A percentile compares a stretch with the other conserved stretches of the same genome.
These are phyloP conservation scores for Gardenia jasminoides DNA, from an alignment of 257 asterid genomes.

Conservation along the genomic window DNA sequence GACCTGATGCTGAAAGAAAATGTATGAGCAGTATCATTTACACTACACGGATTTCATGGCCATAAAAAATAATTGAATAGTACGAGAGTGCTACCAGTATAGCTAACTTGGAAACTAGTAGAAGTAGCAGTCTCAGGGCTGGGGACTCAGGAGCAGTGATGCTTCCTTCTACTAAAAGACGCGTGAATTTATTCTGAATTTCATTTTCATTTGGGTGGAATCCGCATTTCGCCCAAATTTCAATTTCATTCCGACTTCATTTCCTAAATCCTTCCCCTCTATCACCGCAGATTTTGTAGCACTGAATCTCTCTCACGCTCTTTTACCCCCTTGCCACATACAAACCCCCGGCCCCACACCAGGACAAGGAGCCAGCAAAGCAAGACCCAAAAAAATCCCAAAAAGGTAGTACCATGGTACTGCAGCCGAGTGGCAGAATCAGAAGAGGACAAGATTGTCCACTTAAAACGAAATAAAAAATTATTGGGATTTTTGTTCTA, in stretches of 20 bases:
- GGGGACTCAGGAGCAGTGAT: neutral
- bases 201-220: conserved; percentile 47
- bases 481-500: no score
- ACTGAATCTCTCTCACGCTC: conserved; percentile 37
- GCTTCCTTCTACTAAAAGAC: conserved; percentile 38
- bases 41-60: conserved; percentile 61
- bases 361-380: no score
- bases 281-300: conserved; percentile 76
- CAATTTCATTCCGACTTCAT: conserved; percentile 87
- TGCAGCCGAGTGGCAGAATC: no score
- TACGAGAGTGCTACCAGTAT: no score
- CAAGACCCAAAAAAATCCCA: no score
- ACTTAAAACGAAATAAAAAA: no score
- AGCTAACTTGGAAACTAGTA: no score
- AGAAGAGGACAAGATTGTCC: no score
- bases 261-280: conserved; percentile 37
- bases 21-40: neutral
- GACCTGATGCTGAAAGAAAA: neutral
- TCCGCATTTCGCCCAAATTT: conserved; percentile 52
- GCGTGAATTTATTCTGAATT: conserved; percentile 64
- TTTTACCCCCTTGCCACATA: no score
- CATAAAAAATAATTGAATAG: neutral
- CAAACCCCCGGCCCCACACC: no score
- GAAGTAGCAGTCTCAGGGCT: no score
- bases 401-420: no score